Evolutionary conservation across 2,329 filamentous ascomycete genomes (phyloP), one percentile per base, ranked within the genome.

Genomic region (Teratosphaeria epicoccoides): DNA sequence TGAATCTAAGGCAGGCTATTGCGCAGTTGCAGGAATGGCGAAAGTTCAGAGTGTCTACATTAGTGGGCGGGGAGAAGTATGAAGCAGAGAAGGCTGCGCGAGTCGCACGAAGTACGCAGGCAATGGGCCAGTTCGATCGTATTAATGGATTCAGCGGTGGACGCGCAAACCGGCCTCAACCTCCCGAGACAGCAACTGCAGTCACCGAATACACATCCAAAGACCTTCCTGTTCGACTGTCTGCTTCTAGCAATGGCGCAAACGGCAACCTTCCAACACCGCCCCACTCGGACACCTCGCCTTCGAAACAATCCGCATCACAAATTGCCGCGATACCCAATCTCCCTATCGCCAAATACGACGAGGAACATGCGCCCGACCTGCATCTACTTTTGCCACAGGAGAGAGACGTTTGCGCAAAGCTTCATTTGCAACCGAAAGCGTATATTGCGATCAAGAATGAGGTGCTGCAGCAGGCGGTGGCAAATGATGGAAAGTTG

Each of bases 361-460:
- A 81, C 52, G 83, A 84, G 59, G 87, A 95, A 51, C 85, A 82
- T 29, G 83, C 87, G 0, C 79, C 86, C 0, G 93, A 97, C 66
- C 71, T 91, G 24, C 93, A 97, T 62, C 79, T 98, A 0, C 74
- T 98, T 43, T 88, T 86, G 0, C 78, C 83, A 0, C 88, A 94
- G 58, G 93, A 98, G 68, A 75, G 81, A 4, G 88, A 95, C 63
- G 73, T 98, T 0, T 98, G 93, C 72, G 87, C 87, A 60, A 78
- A 85, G 40, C 78, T 95, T 12, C 81, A 89, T 43, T 73, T 98
- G 49, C 86, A 93, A 68, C 93, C 93, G 0, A 98, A 98, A 72
- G 88, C 93, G 1, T 98, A 96, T 68, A 71, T 96, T 4, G 88
- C 88, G 64, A 88, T 97, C 70, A 98, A 98, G 70, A 89, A 96